Conservation (phyloP, 768 basidiomycete genomes). For the Imleria badia region DNA sequence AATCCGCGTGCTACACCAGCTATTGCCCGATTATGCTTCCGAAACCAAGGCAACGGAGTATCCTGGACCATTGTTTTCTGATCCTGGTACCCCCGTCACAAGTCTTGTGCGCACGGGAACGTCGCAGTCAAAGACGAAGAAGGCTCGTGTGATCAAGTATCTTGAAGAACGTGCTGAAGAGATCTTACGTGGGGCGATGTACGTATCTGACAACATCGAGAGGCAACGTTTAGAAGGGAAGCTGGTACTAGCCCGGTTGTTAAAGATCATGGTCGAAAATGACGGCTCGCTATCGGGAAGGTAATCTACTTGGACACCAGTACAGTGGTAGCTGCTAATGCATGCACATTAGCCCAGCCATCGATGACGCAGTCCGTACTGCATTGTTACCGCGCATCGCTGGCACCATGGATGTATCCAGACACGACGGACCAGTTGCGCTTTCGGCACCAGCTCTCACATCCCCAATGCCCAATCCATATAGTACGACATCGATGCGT, state of each 20-base stretch:
- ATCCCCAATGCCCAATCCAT: conserved; percentile 22
- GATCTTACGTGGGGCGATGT: conserved; percentile 72
- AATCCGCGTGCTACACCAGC: conserved; percentile 62
- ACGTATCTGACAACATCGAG: conserved; percentile 55
- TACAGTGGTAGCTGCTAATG: conserved; percentile 15
- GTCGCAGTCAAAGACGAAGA: conserved; percentile 78
- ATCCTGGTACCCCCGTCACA: conserved; percentile 61
- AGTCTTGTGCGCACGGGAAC: conserved; percentile 66
- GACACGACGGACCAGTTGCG: conserved; percentile 19
- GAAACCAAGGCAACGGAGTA: conserved; percentile 56
- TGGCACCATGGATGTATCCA: conserved; percentile 20
- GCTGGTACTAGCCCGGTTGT: conserved; percentile 66
- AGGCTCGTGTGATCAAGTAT: conserved; percentile 73
- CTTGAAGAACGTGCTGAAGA: conserved; percentile 74
- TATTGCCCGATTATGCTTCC: conserved; percentile 68
- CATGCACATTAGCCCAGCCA: conserved; percentile 46
- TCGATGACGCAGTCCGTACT: conserved; percentile 74
- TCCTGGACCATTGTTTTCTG: conserved; percentile 87
- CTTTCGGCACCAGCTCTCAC: conserved; percentile 32
- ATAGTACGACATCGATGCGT: conserved; percentile 14
- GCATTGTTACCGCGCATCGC: conserved; percentile 64
- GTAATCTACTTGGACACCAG: conserved; percentile 41
- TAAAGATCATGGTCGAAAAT: conserved; percentile 82
- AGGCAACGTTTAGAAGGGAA: conserved; percentile 71
- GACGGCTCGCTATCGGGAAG: conserved; percentile 86